These are phyloP conservation scores for Claviceps lovelessii DNA, from an alignment of 2,329 filamentous ascomycete species.

Conservation along the genomic window DNA sequence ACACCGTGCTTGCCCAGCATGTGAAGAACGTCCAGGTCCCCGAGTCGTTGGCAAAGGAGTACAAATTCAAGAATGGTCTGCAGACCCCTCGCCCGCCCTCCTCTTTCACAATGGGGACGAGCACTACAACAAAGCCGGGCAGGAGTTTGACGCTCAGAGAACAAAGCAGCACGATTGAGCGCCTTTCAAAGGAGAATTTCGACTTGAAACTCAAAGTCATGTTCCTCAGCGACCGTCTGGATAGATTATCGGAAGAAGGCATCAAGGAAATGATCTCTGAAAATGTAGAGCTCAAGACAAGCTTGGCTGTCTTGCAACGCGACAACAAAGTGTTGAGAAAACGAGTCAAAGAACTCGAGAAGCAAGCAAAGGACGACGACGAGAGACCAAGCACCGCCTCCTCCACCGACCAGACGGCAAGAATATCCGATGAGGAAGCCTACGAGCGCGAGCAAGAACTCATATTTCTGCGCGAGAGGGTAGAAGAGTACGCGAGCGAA, in stretches of 20 bases:
- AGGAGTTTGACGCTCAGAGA: slow-evolving; percentile 83
- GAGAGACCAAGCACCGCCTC: slow-evolving; percentile 48
- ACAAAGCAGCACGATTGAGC: slow-evolving; percentile 93
- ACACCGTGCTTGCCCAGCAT: slow-evolving; percentile 77
- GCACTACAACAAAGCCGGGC: slow-evolving; percentile 39
- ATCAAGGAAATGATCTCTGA: slow-evolving; percentile 97
- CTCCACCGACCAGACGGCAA: slow-evolving; percentile 43
- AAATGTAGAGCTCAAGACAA: slow-evolving; percentile 89
- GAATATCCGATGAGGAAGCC: slow-evolving; percentile 42
- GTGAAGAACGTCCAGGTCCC: slow-evolving; percentile 84
- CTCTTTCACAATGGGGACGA: slow-evolving; percentile 23
- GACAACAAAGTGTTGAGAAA: slow-evolving; percentile 75
- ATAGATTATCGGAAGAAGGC: slow-evolving; percentile 87
- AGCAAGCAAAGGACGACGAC: slow-evolving; percentile 54
- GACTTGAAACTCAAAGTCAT: slow-evolving; percentile 95
- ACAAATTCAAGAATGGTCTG: slow-evolving; percentile 58
- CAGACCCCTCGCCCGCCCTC: slow-evolving; percentile 42
- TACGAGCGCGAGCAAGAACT: slow-evolving; percentile 75
- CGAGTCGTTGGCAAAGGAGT: slow-evolving; percentile 74
- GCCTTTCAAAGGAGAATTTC: slow-evolving; percentile 94
- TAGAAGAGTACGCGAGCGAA: slow-evolving; percentile 71
- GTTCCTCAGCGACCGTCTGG: slow-evolving; percentile 84
- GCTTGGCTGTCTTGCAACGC: slow-evolving; percentile 73
- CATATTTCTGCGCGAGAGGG: slow-evolving; percentile 65
- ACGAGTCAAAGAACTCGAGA: slow-evolving; percentile 75